Percentiles rank a stretch among this genome's conserved stretches.
These are phyloP conservation scores for Kregervanrija delftensis DNA, from an alignment of 805 yeast species.

Conservation along the genomic window DNA sequence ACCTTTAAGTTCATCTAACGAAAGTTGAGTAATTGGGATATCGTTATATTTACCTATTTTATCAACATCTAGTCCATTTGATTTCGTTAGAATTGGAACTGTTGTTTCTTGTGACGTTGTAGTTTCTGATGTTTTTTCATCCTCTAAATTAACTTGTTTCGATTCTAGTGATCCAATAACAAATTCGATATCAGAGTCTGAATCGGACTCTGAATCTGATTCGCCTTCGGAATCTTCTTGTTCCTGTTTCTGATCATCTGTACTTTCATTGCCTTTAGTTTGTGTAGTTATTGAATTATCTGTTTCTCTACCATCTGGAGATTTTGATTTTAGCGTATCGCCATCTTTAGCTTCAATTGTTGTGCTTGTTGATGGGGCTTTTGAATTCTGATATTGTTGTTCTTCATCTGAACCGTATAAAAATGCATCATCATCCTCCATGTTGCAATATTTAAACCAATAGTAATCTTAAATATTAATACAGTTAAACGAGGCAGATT, in stretches of 20 bases:
- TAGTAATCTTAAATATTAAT: too few relatives aligned
- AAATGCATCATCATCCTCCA: conserved; percentile 66
- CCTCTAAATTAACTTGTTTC: conserved; percentile 10
- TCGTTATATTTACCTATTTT: conserved; percentile 72
- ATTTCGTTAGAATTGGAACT: conserved; percentile 27
- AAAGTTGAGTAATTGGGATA: conserved; percentile 72
- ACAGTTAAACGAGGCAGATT: too few relatives aligned
- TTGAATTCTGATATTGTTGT: conserved; percentile 14
- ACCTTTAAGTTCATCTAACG: conserved; percentile 74
- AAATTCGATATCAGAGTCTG: conserved; percentile 67
- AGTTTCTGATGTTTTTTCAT: conserved; percentile 20
- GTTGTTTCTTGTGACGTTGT: conserved; percentile 20
- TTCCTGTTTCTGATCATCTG: too few relatives aligned
- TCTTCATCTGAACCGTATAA: conserved; percentile 51
- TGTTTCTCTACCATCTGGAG: too few relatives aligned
- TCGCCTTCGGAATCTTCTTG: conserved; percentile 11
- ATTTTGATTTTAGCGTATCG: conserved; percentile 1
- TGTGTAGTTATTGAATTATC: too few relatives aligned
- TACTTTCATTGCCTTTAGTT: too few relatives aligned
- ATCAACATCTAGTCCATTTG: conserved; percentile 56
- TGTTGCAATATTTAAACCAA: neutral
- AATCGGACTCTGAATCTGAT: conserved; percentile 21
- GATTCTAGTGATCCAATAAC: conserved; percentile 46
- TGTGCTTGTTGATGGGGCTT: conserved; percentile 10
- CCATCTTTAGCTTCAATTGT: conserved; percentile 18